These are phyloP conservation scores for Prunus dulcis DNA, from an alignment of 306 rosid genomes.

Conservation along the genomic window DNA sequence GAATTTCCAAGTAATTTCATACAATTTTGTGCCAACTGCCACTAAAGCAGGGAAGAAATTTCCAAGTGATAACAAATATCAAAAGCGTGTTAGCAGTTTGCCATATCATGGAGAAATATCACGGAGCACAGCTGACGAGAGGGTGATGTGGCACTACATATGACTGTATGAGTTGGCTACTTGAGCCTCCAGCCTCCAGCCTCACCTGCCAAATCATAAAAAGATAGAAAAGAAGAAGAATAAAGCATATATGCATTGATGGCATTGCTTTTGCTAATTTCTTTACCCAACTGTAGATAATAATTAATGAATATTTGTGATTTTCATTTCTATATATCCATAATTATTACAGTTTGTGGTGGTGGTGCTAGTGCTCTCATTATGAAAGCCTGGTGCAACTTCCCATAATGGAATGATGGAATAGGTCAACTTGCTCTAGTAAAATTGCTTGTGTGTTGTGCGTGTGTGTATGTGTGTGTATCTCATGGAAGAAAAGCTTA, in stretches of 20 bases:
- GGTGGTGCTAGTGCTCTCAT: conserved; percentile 32
- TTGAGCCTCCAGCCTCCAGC: conserved; percentile 1
- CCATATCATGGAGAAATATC: not conserved
- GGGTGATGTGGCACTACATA: not conserved
- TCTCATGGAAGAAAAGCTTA: not conserved
- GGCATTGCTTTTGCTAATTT: too few species aligned
- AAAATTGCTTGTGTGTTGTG: conserved; percentile 5
- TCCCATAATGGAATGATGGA: conserved; percentile 7
- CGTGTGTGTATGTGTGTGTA: not conserved
- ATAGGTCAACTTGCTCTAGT: conserved; percentile 20
- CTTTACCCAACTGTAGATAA: too few species aligned
- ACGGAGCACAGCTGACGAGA: not conserved
- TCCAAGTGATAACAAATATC: not conserved
- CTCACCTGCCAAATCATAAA: conserved; percentile 10
- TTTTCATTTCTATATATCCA: not conserved
- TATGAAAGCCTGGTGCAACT: conserved; percentile 15
- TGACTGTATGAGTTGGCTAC: not conserved
- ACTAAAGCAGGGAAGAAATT: not conserved
- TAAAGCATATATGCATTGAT: not conserved
- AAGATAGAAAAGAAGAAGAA: not conserved
- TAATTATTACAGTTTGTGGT: conserved; percentile 23
- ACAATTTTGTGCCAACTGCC: not conserved
- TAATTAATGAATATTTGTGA: too few species aligned
- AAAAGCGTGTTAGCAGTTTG: not conserved
- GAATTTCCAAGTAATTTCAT: not conserved